phyloP scores from a whole-genome alignment of 345 rosid species.

The Xanthoceras sorbifolium region DNA sequence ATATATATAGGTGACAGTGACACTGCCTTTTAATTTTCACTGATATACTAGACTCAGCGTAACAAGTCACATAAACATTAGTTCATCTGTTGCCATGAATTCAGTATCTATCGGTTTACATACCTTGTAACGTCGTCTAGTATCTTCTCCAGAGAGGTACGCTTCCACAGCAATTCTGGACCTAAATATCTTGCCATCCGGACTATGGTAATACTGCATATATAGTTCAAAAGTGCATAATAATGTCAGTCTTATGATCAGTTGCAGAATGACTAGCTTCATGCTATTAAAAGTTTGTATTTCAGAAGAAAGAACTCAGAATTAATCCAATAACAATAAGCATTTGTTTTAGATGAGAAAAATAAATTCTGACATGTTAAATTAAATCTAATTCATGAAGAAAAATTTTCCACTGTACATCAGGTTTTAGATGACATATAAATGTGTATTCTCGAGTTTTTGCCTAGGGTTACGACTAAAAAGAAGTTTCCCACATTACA shows the following conservation, averaged over 20 bases:
- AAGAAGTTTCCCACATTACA: no score
- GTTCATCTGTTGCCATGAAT: background rate
- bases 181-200: background rate
- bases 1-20: no score
- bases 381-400: background rate
- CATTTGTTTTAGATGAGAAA: background rate
- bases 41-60: no score
- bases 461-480: no score
- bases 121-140: background rate
- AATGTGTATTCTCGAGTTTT: background rate
- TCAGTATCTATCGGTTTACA: no score
- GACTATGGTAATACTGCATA: background rate
- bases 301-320: background rate
- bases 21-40: no score
- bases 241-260: background rate
- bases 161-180: background rate
- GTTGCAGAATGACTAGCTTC: background rate
- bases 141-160: background rate
- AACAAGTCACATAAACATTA: no score
- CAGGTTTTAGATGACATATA: background rate
- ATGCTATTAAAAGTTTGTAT: no score
- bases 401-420: background rate
- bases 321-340: background rate
- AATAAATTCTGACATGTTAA: no score
- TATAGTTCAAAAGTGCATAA: background rate